These are phyloP conservation scores for Neovahlkampfia damariscottae DNA, from an alignment of 78 protist genomes.

Conservation along the genomic window DNA sequence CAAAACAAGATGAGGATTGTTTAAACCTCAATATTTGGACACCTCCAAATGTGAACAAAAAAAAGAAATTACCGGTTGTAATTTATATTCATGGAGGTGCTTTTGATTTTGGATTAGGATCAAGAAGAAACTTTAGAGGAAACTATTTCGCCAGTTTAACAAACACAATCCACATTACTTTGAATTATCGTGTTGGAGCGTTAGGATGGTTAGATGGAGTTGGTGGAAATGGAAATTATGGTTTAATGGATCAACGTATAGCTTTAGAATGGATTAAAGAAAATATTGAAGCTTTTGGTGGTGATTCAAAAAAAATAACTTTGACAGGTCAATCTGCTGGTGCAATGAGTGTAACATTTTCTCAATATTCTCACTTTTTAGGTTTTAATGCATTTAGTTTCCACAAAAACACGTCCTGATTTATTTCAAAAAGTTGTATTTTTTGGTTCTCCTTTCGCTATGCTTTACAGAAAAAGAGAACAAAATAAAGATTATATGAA, in stretches of 20 bases:
- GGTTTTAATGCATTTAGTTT: no score
- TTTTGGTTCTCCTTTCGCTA: no score
- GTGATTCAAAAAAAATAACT: conserved; percentile 58
- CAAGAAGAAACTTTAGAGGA: neutral
- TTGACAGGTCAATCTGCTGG: conserved; percentile 71
- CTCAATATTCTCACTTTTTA: no score
- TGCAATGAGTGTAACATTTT: conserved; percentile 30
- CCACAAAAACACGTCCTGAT: no score
- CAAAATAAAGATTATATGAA: no score
- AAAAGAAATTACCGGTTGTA: conserved; percentile 15
- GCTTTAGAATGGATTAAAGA: conserved; percentile 61
- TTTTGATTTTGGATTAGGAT: neutral
- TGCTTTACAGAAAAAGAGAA: no score
- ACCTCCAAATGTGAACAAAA: conserved; percentile 6
- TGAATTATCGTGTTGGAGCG: conserved; percentile 35
- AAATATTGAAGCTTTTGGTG: conserved; percentile 72
- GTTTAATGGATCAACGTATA: conserved; percentile 47
- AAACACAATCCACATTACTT: conserved; percentile 9
- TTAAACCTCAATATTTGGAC: conserved; percentile 31
- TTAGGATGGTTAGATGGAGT: neutral
- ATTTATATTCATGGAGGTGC: conserved; percentile 38
- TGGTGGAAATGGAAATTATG: conserved; percentile 48
- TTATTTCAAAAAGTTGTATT: no score
- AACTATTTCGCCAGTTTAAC: neutral
- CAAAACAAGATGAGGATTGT: conserved; percentile 13